Evolutionary conservation across 108 stramenopile species (phyloP).

Genomic region (Licmophora abbreviata): DNA sequence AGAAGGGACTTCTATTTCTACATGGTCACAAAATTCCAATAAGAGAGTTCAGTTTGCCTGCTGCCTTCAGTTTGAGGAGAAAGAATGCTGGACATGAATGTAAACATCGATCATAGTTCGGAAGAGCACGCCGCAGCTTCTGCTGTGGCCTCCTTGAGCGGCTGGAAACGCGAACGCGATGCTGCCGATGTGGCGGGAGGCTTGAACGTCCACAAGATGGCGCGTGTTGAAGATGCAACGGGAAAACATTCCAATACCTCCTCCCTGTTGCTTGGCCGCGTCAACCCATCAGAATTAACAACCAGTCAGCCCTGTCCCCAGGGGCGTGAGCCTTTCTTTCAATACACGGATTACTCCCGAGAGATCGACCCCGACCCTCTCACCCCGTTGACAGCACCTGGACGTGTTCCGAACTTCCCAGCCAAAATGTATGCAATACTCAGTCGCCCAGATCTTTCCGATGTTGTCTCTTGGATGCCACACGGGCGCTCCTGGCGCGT

Average conservation of each 20-base stretch:
- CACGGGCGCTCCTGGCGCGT: conserved; percentile 69
- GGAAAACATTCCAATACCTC: neutral
- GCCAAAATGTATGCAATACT: conserved; percentile 72
- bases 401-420: conserved; percentile 63
- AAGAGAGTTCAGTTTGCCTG: too few relatives aligned
- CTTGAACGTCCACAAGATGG: neutral
- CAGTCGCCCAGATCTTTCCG: conserved; percentile 33
- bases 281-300: neutral
- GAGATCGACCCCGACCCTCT: conserved; percentile 52
- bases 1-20: too few relatives aligned
- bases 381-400: conserved; percentile 46
- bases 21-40: too few relatives aligned
- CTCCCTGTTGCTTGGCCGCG: neutral
- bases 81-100: neutral
- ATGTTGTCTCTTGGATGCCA: conserved; percentile 59
- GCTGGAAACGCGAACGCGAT: conserved; percentile 5
- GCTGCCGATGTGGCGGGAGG: neutral
- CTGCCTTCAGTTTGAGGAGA: neutral
- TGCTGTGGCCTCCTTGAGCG: conserved; percentile 5
- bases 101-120: neutral
- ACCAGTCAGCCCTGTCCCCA: neutral
- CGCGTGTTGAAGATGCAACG: too few relatives aligned
- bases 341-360: conserved; percentile 47
- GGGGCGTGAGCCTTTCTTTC: conserved; percentile 28
- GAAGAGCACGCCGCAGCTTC: conserved; percentile 11